Evolutionary conservation across 768 basidiomycete species (phyloP), one percentile per base, ranked within the genome.

Genomic region (Exsudoporus frostii): DNA sequence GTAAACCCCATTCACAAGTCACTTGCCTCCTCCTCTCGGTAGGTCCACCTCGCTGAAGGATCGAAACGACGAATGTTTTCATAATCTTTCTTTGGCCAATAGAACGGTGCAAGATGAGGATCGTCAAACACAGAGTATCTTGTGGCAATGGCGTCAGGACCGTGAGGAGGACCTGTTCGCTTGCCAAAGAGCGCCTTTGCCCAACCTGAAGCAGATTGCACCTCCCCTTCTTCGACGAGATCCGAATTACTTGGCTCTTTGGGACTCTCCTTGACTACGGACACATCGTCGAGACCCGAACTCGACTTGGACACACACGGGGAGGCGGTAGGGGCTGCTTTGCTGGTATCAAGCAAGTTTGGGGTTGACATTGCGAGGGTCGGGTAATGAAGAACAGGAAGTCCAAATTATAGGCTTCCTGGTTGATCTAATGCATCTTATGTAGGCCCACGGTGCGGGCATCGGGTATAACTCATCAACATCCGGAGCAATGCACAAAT

Each of bases 31-130:
- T 86, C 81, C 62, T 85, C 83, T 37, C 75, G 65, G 51, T 74
- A 73, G 4, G 83, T 84, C 84, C 85, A 87, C 17, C 84, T 74
- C 39, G 78, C 79, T 33, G 69, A 69, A 1, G 79, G 74, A 54
- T 86, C 78, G 48, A 86, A 84, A 7, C 83, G 74, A 48, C 79
- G 78, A 10, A 78, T 54, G 58, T 81, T 83, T 63, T 85, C 82
- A 39, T 81, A 82, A 2, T 76, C 68, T 1, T 70, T 52, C 50
- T 75, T 79, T 1, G 82, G 82, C 77, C 73, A 77, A 41, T 67
- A 61, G 44, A 38, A 53, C 1, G 20, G 33, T 7, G 55, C 48
- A 15, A 79, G 66, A 32, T 70, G 59, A 13, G 77, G 76, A 51
- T 83, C 78, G 45, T 82, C 80, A 57, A 73, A 82, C 15, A 81